A percentile compares a stretch with the other conserved stretches of the same genome.
Evolutionary conservation across 2,329 filamentous ascomycete genomes (phyloP).

Genomic region (Sporothrix pallida): DNA sequence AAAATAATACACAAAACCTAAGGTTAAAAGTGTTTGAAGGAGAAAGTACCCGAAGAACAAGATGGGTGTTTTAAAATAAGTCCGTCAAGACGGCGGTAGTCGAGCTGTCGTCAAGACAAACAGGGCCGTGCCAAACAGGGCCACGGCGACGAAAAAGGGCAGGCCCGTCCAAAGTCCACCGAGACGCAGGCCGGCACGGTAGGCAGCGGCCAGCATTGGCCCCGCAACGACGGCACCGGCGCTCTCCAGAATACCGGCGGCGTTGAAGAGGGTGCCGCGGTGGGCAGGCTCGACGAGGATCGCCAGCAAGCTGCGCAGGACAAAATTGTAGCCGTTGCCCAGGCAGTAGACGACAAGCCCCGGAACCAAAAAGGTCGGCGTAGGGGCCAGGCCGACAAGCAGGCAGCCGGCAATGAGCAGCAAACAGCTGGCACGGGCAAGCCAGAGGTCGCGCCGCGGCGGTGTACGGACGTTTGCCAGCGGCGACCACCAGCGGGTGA

Average conservation of each 20-base stretch:
- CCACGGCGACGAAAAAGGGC: constrained; percentile 24
- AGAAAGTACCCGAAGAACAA: too few relatives aligned
- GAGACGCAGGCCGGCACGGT: constrained; percentile 24
- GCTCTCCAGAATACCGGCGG: constrained; percentile 18
- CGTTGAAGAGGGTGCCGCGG: background rate
- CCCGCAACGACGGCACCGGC: constrained; percentile 24
- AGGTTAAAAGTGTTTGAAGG: too few relatives aligned
- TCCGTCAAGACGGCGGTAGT: background rate
- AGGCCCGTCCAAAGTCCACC: constrained; percentile 24
- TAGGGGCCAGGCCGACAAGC: background rate
- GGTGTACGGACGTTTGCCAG: constrained; percentile 1
- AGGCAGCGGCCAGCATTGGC: constrained; percentile 25
- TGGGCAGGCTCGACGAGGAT: constrained; percentile 10
- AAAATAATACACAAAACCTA: too few relatives aligned
- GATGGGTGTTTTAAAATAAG: too few relatives aligned
- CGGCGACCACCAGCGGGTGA: background rate
- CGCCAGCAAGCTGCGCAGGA: constrained; percentile 25
- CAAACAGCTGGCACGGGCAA: background rate
- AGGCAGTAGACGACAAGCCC: constrained; percentile 28
- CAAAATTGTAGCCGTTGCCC: constrained; percentile 20
- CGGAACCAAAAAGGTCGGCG: constrained; percentile 3
- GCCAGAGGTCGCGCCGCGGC: background rate
- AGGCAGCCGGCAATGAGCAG: background rate
- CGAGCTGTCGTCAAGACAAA: constrained; percentile 15
- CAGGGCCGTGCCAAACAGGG: constrained; percentile 5